These are phyloP conservation scores for Daldinia loculata DNA, from an alignment of 495 filamentous ascomycete genomes.

Conservation along the genomic window DNA sequence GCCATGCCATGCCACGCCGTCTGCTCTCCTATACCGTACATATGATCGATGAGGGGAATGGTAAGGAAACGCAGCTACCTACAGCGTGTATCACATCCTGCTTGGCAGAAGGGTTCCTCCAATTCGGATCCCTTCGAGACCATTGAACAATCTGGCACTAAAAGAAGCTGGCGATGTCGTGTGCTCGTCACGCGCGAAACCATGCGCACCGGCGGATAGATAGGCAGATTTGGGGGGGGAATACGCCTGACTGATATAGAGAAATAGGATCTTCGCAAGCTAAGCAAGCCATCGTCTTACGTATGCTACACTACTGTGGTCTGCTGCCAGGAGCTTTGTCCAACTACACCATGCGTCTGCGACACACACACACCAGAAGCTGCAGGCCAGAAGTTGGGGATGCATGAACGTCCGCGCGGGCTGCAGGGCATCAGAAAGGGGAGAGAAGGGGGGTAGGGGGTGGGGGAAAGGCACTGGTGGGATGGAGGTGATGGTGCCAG, in stretches of 20 bases:
- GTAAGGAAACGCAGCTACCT: conserved; percentile 12
- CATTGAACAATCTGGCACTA: neutral
- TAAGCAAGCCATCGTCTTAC: conserved; percentile 17
- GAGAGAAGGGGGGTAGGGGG: conserved; percentile 22
- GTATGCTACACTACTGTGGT: conserved; percentile 30
- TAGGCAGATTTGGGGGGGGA: conserved; percentile 7
- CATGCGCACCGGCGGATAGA: conserved; percentile 13
- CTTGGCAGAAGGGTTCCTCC: conserved; percentile 7
- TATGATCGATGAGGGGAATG: conserved; percentile 23
- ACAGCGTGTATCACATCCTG: conserved; percentile 5
- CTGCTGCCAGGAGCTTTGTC: conserved; percentile 30
- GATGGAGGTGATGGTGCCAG: conserved; percentile 32
- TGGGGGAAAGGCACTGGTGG: conserved; percentile 26
- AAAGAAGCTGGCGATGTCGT: conserved; percentile 19
- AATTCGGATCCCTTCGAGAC: conserved; percentile 12
- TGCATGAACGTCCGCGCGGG: conserved; percentile 38
- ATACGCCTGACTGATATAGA: conserved; percentile 29
- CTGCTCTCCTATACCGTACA: conserved; percentile 9
- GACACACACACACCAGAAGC: conserved; percentile 15
- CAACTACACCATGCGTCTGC: conserved; percentile 26
- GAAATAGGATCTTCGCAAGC: conserved; percentile 1
- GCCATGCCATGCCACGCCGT: neutral
- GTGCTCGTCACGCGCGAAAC: conserved; percentile 34
- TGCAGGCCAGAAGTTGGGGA: conserved; percentile 38
- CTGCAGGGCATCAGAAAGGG: conserved; percentile 37